Conservation (phyloP, 345 rosid species). For the Pugionium cornutum region DNA sequence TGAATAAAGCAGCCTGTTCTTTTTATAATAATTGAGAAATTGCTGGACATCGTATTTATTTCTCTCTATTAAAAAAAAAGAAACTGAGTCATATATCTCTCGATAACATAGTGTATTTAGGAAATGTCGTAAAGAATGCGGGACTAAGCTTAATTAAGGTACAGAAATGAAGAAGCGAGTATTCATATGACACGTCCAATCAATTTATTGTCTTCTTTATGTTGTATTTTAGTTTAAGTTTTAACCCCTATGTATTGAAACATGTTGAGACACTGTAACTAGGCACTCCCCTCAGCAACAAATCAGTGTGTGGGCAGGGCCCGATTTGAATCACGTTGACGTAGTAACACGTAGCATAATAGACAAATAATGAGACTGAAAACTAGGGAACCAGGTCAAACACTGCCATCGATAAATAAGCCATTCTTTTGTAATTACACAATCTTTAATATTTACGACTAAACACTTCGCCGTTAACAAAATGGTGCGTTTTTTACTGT, state of each 20-base stretch:
- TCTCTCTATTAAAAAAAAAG: no score
- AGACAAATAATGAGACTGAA: background rate
- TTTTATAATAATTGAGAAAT: no score
- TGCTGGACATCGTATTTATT: no score
- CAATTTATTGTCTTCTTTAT: conserved; percentile 21
- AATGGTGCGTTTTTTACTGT: no score
- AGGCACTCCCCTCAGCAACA: background rate
- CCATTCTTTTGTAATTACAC: no score
- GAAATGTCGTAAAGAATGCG: no score
- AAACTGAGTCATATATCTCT: no score
- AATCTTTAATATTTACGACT: no score
- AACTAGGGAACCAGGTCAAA: background rate
- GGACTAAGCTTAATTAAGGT: background rate
- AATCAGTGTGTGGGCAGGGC: conserved; percentile 23
- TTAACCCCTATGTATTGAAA: conserved; percentile 1
- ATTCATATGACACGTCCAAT: conserved; percentile 18
- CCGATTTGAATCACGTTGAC: conserved; percentile 2
- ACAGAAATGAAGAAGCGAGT: background rate
- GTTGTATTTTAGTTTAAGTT: background rate
- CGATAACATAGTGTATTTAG: no score
- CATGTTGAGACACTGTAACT: conserved; percentile 6
- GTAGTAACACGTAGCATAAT: conserved; percentile 28
- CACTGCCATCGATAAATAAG: no score
- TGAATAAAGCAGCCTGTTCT: no score
- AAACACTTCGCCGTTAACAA: no score